These are phyloP conservation scores for Macrocybe gigantea DNA, from an alignment of 768 basidiomycete species.

Conservation along the genomic window DNA sequence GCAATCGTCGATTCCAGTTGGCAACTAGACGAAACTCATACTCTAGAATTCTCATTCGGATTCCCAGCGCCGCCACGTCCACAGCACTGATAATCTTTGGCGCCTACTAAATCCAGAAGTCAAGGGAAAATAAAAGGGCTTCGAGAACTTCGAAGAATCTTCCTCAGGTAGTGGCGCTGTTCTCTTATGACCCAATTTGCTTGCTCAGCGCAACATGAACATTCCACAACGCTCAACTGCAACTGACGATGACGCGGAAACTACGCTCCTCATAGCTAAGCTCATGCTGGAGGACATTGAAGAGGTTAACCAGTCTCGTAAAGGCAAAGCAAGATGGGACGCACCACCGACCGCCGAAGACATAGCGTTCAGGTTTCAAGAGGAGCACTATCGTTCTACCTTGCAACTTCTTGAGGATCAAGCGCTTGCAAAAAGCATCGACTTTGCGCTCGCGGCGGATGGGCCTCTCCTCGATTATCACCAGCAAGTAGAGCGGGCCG, in stretches of 20 bases:
- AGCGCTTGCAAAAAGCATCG: conserved; percentile 11
- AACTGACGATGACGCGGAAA: conserved; percentile 1
- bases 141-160: no score
- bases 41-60: no score
- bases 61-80: no score
- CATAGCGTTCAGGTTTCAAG: conserved; percentile 10
- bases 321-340: conserved; percentile 15
- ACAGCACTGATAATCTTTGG: no score
- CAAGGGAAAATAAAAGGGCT: no score
- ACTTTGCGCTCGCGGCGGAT: conserved; percentile 12
- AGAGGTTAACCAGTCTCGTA: conserved; percentile 10
- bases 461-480: conserved; percentile 4
- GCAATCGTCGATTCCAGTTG: no score
- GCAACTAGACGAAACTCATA: no score
- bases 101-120: no score
- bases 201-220: no score
- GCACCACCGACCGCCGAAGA: conserved; percentile 13
- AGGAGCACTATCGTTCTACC: conserved; percentile 5
- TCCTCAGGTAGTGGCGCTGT: no score
- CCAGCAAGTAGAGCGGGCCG: conserved; percentile 10
- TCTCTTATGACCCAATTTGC: no score
- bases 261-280: conserved; percentile 8
- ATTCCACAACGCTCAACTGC: no score
- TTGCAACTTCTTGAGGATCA: conserved; percentile 6
- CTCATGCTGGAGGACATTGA: conserved; percentile 6